Evolutionary conservation across 768 basidiomycete genomes (phyloP), one percentile per base, ranked within the genome.

Genomic region (Panellus pusillus): DNA sequence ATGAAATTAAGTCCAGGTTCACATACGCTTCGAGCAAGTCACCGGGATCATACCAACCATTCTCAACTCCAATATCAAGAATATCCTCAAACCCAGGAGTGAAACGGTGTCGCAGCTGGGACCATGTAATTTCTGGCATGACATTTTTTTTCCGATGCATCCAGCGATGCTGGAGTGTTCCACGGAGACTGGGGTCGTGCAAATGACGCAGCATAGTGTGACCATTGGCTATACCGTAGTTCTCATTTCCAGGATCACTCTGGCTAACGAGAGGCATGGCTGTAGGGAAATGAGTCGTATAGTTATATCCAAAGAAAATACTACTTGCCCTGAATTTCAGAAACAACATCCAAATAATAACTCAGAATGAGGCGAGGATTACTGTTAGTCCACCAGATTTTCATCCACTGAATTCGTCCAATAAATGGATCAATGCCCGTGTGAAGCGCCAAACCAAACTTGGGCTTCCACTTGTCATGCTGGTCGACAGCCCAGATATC

Each of bases 41-140:
- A 14, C 51, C 38, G 7, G 62, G 40, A 47, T 73, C 62, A 61
- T 73, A 76, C 58, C 50, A 66, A 0, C 66, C 67, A 4, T 50
- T 13, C 3, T 53, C 55, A 1, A 72, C 38, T 1, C 75, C 76
- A 0, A 58, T 0, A 0, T 77, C 65, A 0, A 79, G 55, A 0
- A 72, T 50, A 9, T 62, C 52, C 44, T 80, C 73, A 50, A 75
- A 76, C 0, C 74, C 73, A 0, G 69, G 73, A 0, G 69, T 62
- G 43, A 70, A 79, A 0, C 60, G 54, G 0, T 61, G 51, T 0
- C 66, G 65, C 0, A 75, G 46, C 9, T 67, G 61, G 0, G 71
- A 71, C 76, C 77, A 79, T 0, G 55, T 55, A 7, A 72, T 72
- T 46, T 79, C 72, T 0, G 72, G 68, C 57, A 68, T 70, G 12